Evolutionary conservation across 345 rosid species (phyloP).

Genomic region (Pugionium dolabratum): DNA sequence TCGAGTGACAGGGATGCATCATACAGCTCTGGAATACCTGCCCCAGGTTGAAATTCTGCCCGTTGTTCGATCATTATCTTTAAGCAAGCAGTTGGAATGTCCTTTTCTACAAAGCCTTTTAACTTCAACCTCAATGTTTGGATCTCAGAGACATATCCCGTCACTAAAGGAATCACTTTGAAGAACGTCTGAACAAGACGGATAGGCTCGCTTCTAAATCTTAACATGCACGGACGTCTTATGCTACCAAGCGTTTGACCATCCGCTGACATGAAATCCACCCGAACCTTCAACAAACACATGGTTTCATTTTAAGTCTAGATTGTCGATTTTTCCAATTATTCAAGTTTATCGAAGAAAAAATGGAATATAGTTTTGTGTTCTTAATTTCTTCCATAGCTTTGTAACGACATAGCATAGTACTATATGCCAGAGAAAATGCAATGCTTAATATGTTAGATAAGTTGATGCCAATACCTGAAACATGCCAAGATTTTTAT

Average conservation of each 20-base stretch:
- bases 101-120: constrained; percentile 59
- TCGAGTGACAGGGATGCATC: constrained; percentile 61
- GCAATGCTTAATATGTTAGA: neutral
- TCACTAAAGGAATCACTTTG: constrained; percentile 63
- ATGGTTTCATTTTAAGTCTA: neutral
- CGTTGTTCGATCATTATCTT: constrained; percentile 68
- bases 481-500: constrained; percentile 80
- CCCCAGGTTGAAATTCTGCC: constrained; percentile 64
- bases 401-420: neutral
- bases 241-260: constrained; percentile 63
- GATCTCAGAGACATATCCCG: constrained; percentile 76
- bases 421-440: neutral
- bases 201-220: constrained; percentile 73
- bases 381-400: neutral
- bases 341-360: neutral
- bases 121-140: constrained; percentile 64
- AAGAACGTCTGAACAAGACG: constrained; percentile 63
- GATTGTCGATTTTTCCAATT: neutral
- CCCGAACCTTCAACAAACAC: constrained; percentile 66
- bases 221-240: constrained; percentile 71
- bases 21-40: constrained; percentile 85
- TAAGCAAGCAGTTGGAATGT: constrained; percentile 59
- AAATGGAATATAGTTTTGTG: neutral
- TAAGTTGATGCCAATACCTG: constrained; percentile 54
- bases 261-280: constrained; percentile 59